phyloP scores from a whole-genome alignment of 768 basidiomycete species.

The Termitomyces sp. region DNA sequence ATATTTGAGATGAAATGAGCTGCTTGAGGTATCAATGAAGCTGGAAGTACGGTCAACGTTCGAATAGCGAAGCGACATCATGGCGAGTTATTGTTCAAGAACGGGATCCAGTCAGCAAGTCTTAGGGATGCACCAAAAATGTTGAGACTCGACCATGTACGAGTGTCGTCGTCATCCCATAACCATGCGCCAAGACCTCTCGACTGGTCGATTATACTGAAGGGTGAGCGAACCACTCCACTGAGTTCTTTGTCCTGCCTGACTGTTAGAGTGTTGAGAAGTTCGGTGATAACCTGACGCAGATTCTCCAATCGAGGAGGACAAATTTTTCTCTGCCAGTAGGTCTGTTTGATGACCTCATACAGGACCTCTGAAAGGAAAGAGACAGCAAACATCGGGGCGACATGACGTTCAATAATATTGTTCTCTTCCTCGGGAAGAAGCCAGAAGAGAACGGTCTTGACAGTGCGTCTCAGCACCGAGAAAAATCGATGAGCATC shows the following conservation, averaged over 20 bases:
- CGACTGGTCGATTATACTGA: not conserved
- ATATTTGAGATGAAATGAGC: not conserved
- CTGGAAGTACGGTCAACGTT: not conserved
- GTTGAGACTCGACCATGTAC: not conserved
- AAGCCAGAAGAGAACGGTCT: conserved; percentile 3
- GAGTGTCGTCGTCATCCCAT: not conserved
- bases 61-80: too few species aligned
- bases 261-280: not conserved
- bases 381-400: conserved; percentile 1
- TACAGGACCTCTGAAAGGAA: not conserved
- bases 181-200: not conserved
- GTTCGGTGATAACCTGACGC: not conserved
- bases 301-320: not conserved
- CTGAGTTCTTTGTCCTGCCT: not conserved
- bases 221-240: not conserved
- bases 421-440: not conserved
- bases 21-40: too few species aligned
- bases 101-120: not conserved
- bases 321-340: not conserved
- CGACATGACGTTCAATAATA: not conserved
- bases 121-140: not conserved
- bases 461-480: conserved; percentile 1
- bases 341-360: not conserved
- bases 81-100: not conserved
- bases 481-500: not conserved